phyloP scores from a whole-genome alignment of 75 land plant genomes.

The Pinus taeda region DNA sequence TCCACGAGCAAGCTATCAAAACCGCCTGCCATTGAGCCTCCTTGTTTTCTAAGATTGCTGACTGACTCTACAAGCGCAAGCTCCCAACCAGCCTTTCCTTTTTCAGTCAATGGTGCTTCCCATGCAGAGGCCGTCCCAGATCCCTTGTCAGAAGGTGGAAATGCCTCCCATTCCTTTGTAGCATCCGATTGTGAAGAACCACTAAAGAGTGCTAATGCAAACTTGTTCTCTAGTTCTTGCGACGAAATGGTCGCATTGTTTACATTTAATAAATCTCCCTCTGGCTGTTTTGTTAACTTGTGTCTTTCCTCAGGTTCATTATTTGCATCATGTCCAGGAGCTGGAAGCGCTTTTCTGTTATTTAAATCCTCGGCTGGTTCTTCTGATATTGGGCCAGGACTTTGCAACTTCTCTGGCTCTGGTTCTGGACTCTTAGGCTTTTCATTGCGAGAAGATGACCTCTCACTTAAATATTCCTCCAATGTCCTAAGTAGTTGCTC shows the following conservation, averaged over 20 bases:
- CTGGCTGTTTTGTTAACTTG: slow-evolving; percentile 11
- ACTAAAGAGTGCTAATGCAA: slow-evolving; percentile 79
- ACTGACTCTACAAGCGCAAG: slow-evolving; percentile 79
- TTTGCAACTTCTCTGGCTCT: slow-evolving; percentile 12
- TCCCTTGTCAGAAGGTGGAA: slow-evolving; percentile 8
- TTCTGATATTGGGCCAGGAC: background rate
- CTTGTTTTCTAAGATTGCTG: slow-evolving; percentile 68
- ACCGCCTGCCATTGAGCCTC: slow-evolving; percentile 62
- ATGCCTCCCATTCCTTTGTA: slow-evolving; percentile 46
- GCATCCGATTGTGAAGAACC: slow-evolving; percentile 1
- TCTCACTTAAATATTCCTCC: slow-evolving; percentile 70
- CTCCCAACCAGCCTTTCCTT: slow-evolving; percentile 89
- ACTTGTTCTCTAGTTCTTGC: slow-evolving; percentile 64
- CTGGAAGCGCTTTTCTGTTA: slow-evolving; percentile 49
- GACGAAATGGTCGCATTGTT: slow-evolving; percentile 50
- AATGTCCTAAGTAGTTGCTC: slow-evolving; percentile 69
- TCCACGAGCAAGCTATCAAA: slow-evolving; percentile 70
- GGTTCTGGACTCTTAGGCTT: slow-evolving; percentile 54
- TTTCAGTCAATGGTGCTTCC: slow-evolving; percentile 53
- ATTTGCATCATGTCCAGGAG: slow-evolving; percentile 27
- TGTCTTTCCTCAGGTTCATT: slow-evolving; percentile 8
- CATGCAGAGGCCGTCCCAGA: slow-evolving; percentile 56
- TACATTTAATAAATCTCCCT: slow-evolving; percentile 53
- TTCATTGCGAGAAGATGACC: slow-evolving; percentile 25
- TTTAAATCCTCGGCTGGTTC: slow-evolving; percentile 36